These are phyloP conservation scores for Xylaria nigripes DNA, from an alignment of 495 filamentous ascomycete genomes.

Conservation along the genomic window DNA sequence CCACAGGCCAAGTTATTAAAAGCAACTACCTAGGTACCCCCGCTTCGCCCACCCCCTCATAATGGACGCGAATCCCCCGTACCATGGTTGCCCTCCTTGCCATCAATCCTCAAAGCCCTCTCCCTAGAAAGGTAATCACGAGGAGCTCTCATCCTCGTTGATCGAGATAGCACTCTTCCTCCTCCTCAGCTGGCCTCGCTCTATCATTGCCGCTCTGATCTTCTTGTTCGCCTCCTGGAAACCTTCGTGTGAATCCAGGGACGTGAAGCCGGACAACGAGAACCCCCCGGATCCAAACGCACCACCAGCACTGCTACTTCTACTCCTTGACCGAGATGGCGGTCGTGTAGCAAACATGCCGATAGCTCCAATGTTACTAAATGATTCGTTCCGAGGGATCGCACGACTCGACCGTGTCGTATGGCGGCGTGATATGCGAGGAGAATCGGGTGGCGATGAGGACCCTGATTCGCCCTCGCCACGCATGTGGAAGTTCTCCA, in stretches of 20 bases:
- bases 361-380: conserved; percentile 76
- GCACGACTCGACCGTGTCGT: conserved; percentile 39
- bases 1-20: no score
- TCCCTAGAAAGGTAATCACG: not conserved
- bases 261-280: conserved; percentile 63
- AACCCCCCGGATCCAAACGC: conserved; percentile 52
- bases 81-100: not conserved
- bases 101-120: not conserved
- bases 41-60: not conserved
- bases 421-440: conserved; percentile 25
- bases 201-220: conserved; percentile 81
- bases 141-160: conserved; percentile 22
- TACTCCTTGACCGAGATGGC: conserved; percentile 57
- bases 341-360: conserved; percentile 85
- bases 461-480: conserved; percentile 10
- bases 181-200: conserved; percentile 66
- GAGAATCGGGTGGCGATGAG: conserved; percentile 22
- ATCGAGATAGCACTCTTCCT: conserved; percentile 46
- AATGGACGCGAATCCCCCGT: conserved; percentile 2
- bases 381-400: conserved; percentile 84
- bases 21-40: no score
- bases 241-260: conserved; percentile 59
- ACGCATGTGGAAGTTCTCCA: conserved; percentile 11
- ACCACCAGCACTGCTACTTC: conserved; percentile 63
- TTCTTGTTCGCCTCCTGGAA: conserved; percentile 77